Evolutionary conservation across 768 basidiomycete genomes (phyloP).

Genomic region (Boletus tomentosulus): DNA sequence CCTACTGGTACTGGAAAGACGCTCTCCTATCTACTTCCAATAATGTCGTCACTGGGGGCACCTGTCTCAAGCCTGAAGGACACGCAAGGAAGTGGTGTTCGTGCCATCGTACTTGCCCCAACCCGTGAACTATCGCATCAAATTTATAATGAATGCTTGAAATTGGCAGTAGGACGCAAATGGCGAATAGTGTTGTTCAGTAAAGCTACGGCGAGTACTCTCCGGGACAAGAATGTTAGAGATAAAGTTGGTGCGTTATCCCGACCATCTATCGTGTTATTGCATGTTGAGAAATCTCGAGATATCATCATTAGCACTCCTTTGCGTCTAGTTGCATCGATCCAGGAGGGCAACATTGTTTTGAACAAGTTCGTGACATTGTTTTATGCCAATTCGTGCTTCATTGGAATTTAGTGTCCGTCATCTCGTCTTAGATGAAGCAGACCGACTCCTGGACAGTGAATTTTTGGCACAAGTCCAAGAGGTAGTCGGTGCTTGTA

Average conservation of each 20-base stretch:
- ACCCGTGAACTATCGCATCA: conserved; percentile 96
- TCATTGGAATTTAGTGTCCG: conserved; percentile 54
- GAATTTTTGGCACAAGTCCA: conserved; percentile 88
- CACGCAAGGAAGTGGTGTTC: conserved; percentile 53
- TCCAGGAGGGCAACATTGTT: conserved; percentile 64
- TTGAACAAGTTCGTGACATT: conserved; percentile 60
- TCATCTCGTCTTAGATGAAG: conserved; percentile 86
- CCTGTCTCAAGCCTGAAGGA: conserved; percentile 49
- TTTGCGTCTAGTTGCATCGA: conserved; percentile 75
- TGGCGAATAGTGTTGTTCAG: conserved; percentile 82
- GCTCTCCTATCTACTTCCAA: conserved; percentile 83
- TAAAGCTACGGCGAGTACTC: conserved; percentile 83
- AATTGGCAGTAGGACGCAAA: conserved; percentile 73
- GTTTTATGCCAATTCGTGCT: not conserved
- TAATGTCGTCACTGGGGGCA: conserved; percentile 55
- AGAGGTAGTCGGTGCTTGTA: conserved; percentile 80
- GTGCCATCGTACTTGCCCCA: conserved; percentile 82
- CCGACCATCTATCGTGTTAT: conserved; percentile 1
- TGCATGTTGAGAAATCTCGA: conserved; percentile 24
- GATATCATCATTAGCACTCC: conserved; percentile 95
- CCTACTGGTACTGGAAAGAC: conserved; percentile 99
- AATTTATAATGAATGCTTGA: conserved; percentile 87
- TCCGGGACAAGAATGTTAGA: conserved; percentile 65
- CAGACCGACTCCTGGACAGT: conserved; percentile 82
- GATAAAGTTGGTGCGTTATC: conserved; percentile 70